Percentiles rank a stretch among this genome's conserved stretches.
These are phyloP conservation scores for Nakazawaea peltata DNA, from an alignment of 805 yeast genomes.

Conservation along the genomic window DNA sequence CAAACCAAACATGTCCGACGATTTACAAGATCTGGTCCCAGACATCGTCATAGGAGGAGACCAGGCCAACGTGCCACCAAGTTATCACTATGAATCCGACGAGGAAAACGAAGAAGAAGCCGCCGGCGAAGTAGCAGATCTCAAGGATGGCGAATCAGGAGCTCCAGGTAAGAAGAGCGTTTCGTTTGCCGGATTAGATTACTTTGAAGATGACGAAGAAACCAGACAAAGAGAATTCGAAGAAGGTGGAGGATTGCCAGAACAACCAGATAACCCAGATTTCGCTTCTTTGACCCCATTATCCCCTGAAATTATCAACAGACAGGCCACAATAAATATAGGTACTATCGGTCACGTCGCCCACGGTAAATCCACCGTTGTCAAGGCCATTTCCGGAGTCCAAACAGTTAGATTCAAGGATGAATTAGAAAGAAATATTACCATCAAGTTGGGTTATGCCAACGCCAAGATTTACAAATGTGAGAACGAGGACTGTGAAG, in stretches of 20 bases:
- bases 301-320: constrained; percentile 90
- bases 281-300: constrained; percentile 74
- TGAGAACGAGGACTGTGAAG: constrained; percentile 77
- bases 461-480: constrained; percentile 97
- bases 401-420: constrained; percentile 99
- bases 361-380: constrained; percentile 91
- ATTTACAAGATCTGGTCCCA: constrained; percentile 80
- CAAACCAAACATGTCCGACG: constrained; percentile 49
- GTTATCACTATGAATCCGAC: constrained; percentile 23
- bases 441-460: constrained; percentile 97
- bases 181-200: constrained; percentile 68
- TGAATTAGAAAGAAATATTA: constrained; percentile 97
- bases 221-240: constrained; percentile 78
- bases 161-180: constrained; percentile 59
- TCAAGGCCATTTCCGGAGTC: constrained; percentile 94
- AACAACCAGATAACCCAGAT: constrained; percentile 88
- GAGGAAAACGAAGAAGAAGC: constrained; percentile 32
- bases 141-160: no score
- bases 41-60: constrained; percentile 68
- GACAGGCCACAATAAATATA: constrained; percentile 98
- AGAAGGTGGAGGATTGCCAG: constrained; percentile 98
- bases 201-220: constrained; percentile 61
- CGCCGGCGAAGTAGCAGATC: constrained; percentile 21
- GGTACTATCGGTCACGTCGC: constrained; percentile 98
- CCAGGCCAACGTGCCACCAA: constrained; percentile 22